Percentiles rank a stretch among this genome's conserved stretches.
Conservation (phyloP, 192 early-diverging fungal genomes). For the Rhizophagus prolifer region DNA sequence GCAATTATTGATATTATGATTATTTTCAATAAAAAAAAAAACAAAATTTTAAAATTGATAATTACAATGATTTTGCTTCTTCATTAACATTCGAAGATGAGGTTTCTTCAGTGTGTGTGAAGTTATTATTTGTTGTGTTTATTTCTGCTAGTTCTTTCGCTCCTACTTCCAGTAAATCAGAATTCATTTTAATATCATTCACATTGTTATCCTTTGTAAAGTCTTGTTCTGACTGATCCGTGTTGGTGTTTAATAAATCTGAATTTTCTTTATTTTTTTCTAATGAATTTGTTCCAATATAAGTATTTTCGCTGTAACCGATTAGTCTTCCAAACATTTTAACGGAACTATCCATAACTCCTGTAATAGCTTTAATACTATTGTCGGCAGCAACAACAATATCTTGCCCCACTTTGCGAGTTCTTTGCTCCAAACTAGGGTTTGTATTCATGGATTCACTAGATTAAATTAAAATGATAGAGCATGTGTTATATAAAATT, state of each 20-base stretch:
- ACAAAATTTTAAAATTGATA: not conserved
- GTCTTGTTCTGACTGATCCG: too few species aligned
- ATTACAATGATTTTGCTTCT: slow-evolving; percentile 3
- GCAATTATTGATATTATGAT: not conserved
- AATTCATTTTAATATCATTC: not conserved
- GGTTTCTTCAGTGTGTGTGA: not conserved
- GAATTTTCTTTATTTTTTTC: not conserved
- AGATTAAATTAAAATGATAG: not conserved
- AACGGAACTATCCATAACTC: slow-evolving; percentile 15
- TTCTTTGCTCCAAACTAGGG: not conserved
- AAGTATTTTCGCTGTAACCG: slow-evolving; percentile 19
- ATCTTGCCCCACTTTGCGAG: slow-evolving; percentile 23
- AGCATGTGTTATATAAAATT: not conserved
- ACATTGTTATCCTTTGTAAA: not conserved
- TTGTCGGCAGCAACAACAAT: slow-evolving; percentile 14
- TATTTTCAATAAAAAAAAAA: not conserved
- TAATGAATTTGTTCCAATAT: not conserved
- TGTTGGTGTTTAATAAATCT: too few species aligned
- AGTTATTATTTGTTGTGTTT: not conserved
- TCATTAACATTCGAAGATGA: not conserved
- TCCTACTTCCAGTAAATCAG: not conserved
- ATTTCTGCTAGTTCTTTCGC: slow-evolving; percentile 7
- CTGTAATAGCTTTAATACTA: slow-evolving; percentile 22
- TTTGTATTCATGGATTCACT: not conserved
- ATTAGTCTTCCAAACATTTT: slow-evolving; percentile 23